These are phyloP conservation scores for Leptographium wingfieldii DNA, from an alignment of 2,329 filamentous ascomycete species.

Conservation along the genomic window DNA sequence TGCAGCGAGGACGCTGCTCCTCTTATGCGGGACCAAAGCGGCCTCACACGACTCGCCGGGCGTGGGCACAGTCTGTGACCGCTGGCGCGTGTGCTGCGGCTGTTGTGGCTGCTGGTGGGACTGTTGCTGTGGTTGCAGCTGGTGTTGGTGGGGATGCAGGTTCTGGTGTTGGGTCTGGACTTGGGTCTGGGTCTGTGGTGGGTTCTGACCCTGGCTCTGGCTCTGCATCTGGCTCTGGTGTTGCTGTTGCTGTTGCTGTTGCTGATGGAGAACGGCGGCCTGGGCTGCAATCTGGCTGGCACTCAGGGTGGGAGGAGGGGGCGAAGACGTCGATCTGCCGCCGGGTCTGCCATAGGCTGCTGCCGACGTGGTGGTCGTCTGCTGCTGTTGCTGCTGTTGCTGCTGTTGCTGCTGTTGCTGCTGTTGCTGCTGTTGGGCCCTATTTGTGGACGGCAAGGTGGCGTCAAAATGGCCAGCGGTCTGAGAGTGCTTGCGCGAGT, in stretches of 20 bases:
- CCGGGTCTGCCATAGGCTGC: conserved; percentile 4
- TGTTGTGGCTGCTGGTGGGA: conserved; percentile 38
- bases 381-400: too few relatives aligned
- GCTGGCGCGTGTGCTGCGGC: conserved; percentile 41
- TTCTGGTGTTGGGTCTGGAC: conserved; percentile 33
- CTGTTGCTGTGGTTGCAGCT: conserved; percentile 23
- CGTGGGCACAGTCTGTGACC: conserved; percentile 61
- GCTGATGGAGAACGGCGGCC: conserved; percentile 58
- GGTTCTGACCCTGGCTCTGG: too few relatives aligned
- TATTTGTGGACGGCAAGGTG: conserved; percentile 48
- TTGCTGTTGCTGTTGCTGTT: conserved; percentile 26
- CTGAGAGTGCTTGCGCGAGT: conserved; percentile 56
- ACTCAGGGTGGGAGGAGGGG: conserved; percentile 23
- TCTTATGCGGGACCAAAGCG: conserved; percentile 20
- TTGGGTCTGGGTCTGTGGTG: conserved; percentile 26
- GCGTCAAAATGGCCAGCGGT: conserved; percentile 69
- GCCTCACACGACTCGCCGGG: conserved; percentile 32
- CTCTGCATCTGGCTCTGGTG: conserved; percentile 40
- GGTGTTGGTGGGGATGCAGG: conserved; percentile 24
- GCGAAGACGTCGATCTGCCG: neutral
- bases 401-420: neutral
- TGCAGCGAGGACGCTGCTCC: conserved; percentile 38
- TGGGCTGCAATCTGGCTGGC: conserved; percentile 75
- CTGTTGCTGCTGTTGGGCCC: conserved; percentile 23
- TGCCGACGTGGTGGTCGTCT: neutral